These are phyloP conservation scores for Fusarium concolor DNA, from an alignment of 2,329 filamentous ascomycete genomes.

Conservation along the genomic window DNA sequence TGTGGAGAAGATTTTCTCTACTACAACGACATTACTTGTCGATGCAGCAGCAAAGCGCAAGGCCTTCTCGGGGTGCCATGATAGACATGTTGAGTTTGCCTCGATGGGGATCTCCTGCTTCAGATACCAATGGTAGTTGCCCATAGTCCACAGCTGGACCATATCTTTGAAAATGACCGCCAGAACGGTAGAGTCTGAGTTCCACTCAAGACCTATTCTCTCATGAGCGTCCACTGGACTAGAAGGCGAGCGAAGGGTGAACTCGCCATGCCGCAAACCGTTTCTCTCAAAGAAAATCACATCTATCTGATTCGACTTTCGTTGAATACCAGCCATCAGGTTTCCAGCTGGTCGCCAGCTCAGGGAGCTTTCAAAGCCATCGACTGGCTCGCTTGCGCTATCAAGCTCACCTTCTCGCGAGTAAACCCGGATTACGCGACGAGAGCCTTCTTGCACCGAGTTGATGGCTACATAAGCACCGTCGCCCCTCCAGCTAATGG, in stretches of 20 bases:
- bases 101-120: conserved; percentile 82
- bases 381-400: conserved; percentile 93
- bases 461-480: conserved; percentile 92
- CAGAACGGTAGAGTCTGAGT: conserved; percentile 89
- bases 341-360: conserved; percentile 95
- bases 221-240: conserved; percentile 66
- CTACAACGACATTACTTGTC: conserved; percentile 63
- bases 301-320: conserved; percentile 75
- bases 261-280: conserved; percentile 95
- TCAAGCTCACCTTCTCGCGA: conserved; percentile 91
- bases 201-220: conserved; percentile 82
- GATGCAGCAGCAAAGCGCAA: conserved; percentile 72
- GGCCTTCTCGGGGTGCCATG: conserved; percentile 90
- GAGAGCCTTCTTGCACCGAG: conserved; percentile 73
- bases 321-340: conserved; percentile 86
- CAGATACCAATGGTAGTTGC: conserved; percentile 98
- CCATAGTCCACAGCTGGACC: conserved; percentile 95
- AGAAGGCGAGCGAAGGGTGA: conserved; percentile 77
- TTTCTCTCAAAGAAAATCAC: conserved; percentile 98
- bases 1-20: conserved; percentile 76
- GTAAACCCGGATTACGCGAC: conserved; percentile 89
- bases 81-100: conserved; percentile 51
- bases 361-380: conserved; percentile 85
- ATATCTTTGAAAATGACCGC: conserved; percentile 80
- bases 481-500: conserved; percentile 94